These are phyloP conservation scores for Mucor saturninus DNA, from an alignment of 371 early-diverging fungal genomes.

Conservation along the genomic window DNA sequence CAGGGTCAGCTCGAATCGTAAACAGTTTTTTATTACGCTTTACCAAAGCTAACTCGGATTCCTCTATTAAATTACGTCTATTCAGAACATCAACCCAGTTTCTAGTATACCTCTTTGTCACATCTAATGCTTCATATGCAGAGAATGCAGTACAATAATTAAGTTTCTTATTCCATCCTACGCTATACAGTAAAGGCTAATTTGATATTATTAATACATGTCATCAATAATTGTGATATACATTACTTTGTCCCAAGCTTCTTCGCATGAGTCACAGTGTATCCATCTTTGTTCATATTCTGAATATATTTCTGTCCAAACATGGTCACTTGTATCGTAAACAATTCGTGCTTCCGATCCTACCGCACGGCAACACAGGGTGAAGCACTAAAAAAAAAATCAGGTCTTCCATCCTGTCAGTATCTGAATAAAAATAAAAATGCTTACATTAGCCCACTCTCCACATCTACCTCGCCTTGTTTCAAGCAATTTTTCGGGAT, in stretches of 20 bases:
- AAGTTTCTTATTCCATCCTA: conserved; percentile 79
- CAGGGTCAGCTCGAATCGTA: not conserved
- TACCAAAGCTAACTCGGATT: conserved; percentile 46
- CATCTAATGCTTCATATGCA: conserved; percentile 65
- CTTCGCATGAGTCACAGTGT: conserved; percentile 75
- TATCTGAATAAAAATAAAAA: not conserved
- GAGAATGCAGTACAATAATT: conserved; percentile 65
- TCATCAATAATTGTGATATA: not conserved
- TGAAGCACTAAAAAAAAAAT: conserved; percentile 52
- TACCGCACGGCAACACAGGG: conserved; percentile 65
- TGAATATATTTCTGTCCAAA: conserved; percentile 76
- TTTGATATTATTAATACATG: not conserved
- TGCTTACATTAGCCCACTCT: conserved; percentile 76
- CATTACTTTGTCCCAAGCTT: conserved; percentile 58
- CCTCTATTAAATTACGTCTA: conserved; percentile 57
- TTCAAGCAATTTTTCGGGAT: conserved; percentile 59
- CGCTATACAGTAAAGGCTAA: conserved; percentile 65
- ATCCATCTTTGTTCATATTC: conserved; percentile 67
- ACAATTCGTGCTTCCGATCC: conserved; percentile 72
- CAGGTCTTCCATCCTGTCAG: not conserved
- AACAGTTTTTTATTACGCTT: conserved; percentile 13
- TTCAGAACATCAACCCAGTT: conserved; percentile 49
- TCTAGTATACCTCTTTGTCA: conserved; percentile 60
- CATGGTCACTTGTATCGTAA: conserved; percentile 65
- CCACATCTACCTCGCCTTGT: conserved; percentile 77